phyloP scores from a whole-genome alignment of 2,329 filamentous ascomycete genomes.

The Diaporthe caulivora region DNA sequence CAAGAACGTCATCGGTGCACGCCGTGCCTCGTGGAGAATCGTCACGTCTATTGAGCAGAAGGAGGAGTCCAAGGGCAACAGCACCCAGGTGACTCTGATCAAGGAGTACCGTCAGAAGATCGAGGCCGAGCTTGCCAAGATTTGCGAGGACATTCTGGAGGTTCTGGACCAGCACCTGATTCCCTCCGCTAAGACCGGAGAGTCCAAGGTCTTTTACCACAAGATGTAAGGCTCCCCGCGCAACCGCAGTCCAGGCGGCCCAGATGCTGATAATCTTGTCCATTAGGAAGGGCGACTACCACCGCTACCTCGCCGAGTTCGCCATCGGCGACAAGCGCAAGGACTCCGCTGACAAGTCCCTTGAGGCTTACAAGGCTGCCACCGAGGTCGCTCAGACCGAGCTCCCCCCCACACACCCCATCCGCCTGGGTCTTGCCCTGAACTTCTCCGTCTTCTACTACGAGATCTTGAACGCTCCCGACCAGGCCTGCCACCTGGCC shows the following conservation, averaged over 20 bases:
- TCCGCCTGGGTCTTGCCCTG: constrained; percentile 89
- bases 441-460: constrained; percentile 99
- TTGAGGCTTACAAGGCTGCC: constrained; percentile 96
- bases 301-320: constrained; percentile 98
- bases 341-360: constrained; percentile 91
- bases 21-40: constrained; percentile 98
- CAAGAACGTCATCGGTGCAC: constrained; percentile 98
- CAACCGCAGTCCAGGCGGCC: not conserved
- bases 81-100: constrained; percentile 89
- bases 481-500: constrained; percentile 97
- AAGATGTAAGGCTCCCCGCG: constrained; percentile 79
- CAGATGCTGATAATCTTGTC: constrained; percentile 40
- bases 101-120: constrained; percentile 99
- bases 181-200: constrained; percentile 91
- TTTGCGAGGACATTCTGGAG: constrained; percentile 97
- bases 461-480: constrained; percentile 98
- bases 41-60: constrained; percentile 99
- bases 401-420: constrained; percentile 91
- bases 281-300: constrained; percentile 97
- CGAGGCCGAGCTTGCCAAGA: constrained; percentile 94
- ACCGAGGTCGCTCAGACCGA: constrained; percentile 92
- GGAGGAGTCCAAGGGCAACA: constrained; percentile 99
- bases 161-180: constrained; percentile 96
- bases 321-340: constrained; percentile 95
- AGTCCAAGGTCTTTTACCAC: constrained; percentile 99